Evolutionary conservation across 2,329 filamentous ascomycete genomes (phyloP).

Genomic region (Colletotrichum sojae): DNA sequence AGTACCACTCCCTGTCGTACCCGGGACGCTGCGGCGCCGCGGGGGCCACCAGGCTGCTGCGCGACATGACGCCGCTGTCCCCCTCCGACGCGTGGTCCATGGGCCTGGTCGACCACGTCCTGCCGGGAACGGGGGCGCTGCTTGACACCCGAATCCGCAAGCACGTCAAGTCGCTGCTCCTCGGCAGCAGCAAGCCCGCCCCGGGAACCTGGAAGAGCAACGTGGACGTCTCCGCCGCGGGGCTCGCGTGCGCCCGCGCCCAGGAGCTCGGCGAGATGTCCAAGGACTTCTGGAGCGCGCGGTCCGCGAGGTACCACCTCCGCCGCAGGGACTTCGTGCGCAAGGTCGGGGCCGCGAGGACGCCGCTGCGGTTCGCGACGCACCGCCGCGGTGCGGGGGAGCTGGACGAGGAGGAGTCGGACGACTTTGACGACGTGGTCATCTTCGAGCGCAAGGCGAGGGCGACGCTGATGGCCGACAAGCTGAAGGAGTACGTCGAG

Average conservation of each 20-base stretch:
- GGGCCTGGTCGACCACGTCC: conserved; percentile 56
- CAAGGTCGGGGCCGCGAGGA: conserved; percentile 53
- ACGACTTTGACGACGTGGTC: conserved; percentile 52
- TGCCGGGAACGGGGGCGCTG: conserved; percentile 49
- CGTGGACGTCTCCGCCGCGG: conserved; percentile 49
- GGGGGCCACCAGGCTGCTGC: conserved; percentile 49
- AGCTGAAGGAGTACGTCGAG: conserved; percentile 35
- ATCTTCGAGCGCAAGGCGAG: conserved; percentile 41
- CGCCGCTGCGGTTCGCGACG: conserved; percentile 56
- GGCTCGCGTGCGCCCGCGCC: conserved; percentile 51
- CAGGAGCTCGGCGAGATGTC: conserved; percentile 57
- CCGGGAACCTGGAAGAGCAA: conserved; percentile 52
- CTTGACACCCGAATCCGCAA: conserved; percentile 53
- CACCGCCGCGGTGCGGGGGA: conserved; percentile 49
- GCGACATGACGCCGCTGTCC: conserved; percentile 55
- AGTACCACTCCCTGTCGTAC: conserved; percentile 58
- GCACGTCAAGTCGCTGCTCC: conserved; percentile 51
- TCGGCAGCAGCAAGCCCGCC: conserved; percentile 29
- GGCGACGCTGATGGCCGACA: conserved; percentile 28
- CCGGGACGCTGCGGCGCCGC: conserved; percentile 52
- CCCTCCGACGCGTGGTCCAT: conserved; percentile 54
- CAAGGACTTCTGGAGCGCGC: conserved; percentile 58
- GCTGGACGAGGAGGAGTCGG: conserved; percentile 54
- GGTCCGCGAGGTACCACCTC: conserved; percentile 53
- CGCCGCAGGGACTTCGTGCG: conserved; percentile 57